Base-by-base conservation (phyloP, 306 rosid species). In the Pachyrhizus erosus region DNA sequence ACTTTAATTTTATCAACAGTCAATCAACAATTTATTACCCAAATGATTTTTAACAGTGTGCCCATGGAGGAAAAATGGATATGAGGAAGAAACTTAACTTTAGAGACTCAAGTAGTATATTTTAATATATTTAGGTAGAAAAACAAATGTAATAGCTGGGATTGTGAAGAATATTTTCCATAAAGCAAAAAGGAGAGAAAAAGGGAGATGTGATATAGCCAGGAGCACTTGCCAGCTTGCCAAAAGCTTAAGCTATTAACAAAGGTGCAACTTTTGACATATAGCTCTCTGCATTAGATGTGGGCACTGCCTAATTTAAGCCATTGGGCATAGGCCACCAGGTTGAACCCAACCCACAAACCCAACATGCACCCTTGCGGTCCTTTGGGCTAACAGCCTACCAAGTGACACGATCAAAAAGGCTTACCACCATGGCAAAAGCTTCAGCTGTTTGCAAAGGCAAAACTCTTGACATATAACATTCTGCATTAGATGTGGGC, bases 61-160 rank as follows among this genome's bases (percentile, higher is more conserved):
- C 39, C 60, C 49, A 11, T 1, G 62, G 69, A 48, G 49, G 12
- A 62, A 34, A 55, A 58, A 69, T 34, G 46, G 26, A 82, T 31
- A 34, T 64, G 34, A 65, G 24, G 49, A 18, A 14, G 29, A 82
- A 75, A 37, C 76, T 51, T 74, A 21, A 69, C 24, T 82, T 76
- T 61, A 58, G 66, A 70, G 31, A 76, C 55, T 77, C 33, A 48
- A 33, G 64, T 21, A 33, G 65, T 43, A 18, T 5, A 29, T 69
- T 68, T 42, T 82, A 12, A 34, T 17, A 18, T 39, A 73, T 70
- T 68, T 18, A 23, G 37, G 23, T 70, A 46, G 68, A 46, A 48
- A 58, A 69, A 33, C 55, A 48, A 69, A 51, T 45, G 8, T 23
- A 76, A 69, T 52, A 54, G n/a, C 4, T 68, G 73, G 78, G 71